Evolutionary conservation across 2,329 filamentous ascomycete species (phyloP).

Genomic region (Xylaria sp.): DNA sequence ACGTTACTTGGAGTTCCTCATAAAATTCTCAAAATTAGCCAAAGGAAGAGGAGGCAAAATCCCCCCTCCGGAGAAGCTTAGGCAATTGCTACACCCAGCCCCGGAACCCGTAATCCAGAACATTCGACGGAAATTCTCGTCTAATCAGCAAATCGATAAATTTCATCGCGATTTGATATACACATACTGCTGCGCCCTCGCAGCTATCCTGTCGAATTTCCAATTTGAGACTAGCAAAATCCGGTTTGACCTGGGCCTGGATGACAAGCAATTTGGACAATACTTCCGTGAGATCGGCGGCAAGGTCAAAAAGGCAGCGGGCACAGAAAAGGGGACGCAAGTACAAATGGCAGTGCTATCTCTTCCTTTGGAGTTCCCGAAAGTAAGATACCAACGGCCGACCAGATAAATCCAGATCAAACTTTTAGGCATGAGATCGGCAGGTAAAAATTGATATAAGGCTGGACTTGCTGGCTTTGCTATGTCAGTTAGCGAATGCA

Average conservation of each 20-base stretch:
- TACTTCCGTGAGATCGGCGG: constrained; percentile 84
- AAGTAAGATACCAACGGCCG: constrained; percentile 53
- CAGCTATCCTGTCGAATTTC: constrained; percentile 77
- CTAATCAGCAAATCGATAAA: constrained; percentile 72
- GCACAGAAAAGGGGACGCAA: constrained; percentile 68
- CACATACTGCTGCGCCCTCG: constrained; percentile 77
- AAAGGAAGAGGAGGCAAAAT: constrained; percentile 63
- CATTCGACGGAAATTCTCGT: constrained; percentile 75
- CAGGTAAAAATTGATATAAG: not conserved
- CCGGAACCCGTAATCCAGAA: constrained; percentile 72
- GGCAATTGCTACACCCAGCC: constrained; percentile 64
- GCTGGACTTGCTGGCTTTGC: not conserved
- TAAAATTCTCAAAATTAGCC: constrained; percentile 62
- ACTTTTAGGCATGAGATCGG: constrained; percentile 3
- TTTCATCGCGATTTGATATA: constrained; percentile 77
- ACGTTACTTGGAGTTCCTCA: constrained; percentile 68
- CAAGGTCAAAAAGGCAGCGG: constrained; percentile 68
- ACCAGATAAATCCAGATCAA: not conserved
- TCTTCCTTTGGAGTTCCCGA: constrained; percentile 86
- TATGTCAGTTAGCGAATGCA: constrained; percentile 2
- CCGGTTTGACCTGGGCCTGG: constrained; percentile 76
- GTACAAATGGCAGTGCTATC: constrained; percentile 73
- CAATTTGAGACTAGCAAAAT: constrained; percentile 76
- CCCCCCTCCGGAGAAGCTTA: constrained; percentile 70
- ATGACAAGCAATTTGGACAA: constrained; percentile 74